Conservation (phyloP, 768 basidiomycete species). For the Tricholomella constricta region DNA sequence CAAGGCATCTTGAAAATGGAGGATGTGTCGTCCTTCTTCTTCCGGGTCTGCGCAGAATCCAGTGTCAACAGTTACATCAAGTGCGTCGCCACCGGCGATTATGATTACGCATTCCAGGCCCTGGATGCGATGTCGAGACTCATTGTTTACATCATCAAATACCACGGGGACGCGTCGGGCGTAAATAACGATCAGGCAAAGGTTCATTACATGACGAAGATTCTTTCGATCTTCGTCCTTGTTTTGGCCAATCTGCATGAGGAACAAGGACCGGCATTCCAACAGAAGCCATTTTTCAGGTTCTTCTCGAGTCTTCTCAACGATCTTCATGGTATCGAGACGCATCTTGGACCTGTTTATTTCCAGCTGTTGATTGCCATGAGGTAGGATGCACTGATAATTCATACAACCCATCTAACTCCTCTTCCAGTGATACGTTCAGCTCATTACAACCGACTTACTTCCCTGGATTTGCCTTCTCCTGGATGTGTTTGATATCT, state of each 20-base stretch:
- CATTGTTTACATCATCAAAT: conserved; percentile 98
- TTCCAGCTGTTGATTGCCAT: conserved; percentile 86
- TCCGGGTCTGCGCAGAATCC: conserved; percentile 95
- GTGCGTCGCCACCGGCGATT: conserved; percentile 70
- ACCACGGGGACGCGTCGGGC: conserved; percentile 94
- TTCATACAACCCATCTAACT: conserved; percentile 1
- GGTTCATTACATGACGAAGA: conserved; percentile 95
- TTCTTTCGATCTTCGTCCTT: conserved; percentile 94
- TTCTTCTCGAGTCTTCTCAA: conserved; percentile 97
- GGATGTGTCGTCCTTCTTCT: conserved; percentile 96
- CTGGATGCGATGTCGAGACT: conserved; percentile 94
- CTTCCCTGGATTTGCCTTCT: conserved; percentile 98
- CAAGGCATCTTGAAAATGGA: conserved; percentile 96
- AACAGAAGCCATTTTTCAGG: conserved; percentile 97
- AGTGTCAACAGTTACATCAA: conserved; percentile 89
- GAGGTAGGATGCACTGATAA: conserved; percentile 52
- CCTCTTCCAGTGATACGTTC: conserved; percentile 75
- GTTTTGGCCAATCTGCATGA: conserved; percentile 95
- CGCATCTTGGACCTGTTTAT: conserved; percentile 84
- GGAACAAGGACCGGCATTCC: conserved; percentile 88
- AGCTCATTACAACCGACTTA: conserved; percentile 95
- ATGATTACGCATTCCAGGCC: conserved; percentile 82
- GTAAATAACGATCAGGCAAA: conserved; percentile 94
- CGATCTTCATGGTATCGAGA: conserved; percentile 86
- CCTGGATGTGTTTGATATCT: conserved; percentile 96